A percentile compares a stretch with the other conserved stretches of the same genome.
phyloP scores from a whole-genome alignment of 1,139 yeast genomes.

The Pichia sp. region DNA sequence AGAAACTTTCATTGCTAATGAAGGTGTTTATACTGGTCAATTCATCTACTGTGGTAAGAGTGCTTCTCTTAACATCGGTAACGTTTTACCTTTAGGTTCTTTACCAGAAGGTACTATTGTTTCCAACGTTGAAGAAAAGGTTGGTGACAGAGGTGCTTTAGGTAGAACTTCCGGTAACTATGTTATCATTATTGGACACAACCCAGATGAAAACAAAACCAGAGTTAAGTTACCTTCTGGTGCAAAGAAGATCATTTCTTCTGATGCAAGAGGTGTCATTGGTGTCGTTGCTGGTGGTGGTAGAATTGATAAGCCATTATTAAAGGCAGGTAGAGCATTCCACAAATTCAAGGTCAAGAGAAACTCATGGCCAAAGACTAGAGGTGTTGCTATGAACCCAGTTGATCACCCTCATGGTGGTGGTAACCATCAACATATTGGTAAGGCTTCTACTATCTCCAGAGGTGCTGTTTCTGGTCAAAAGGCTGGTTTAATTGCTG shows the following conservation, averaged over 20 bases:
- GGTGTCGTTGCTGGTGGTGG: conserved; percentile 99
- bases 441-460: conserved; percentile 99
- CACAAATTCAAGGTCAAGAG: conserved; percentile 98
- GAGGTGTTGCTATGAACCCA: conserved; percentile 99
- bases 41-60: conserved; percentile 98
- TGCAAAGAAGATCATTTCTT: conserved; percentile 92
- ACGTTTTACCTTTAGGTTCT: conserved; percentile 92
- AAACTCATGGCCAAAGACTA: conserved; percentile 99
- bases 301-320: conserved; percentile 98
- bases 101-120: conserved; percentile 99
- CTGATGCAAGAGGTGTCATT: conserved; percentile 98
- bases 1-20: conserved; percentile 98
- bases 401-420: conserved; percentile 99
- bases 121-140: conserved; percentile 97
- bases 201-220: conserved; percentile 98
- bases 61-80: conserved; percentile 96
- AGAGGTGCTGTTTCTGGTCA: conserved; percentile 99
- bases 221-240: conserved; percentile 99
- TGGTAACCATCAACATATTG: conserved; percentile 99
- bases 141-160: conserved; percentile 99
- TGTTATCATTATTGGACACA: conserved; percentile 98
- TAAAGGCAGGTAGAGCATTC: conserved; percentile 99
- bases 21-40: conserved; percentile 99
- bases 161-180: conserved; percentile 99
- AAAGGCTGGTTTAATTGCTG: conserved; percentile 99